Conservation (phyloP, 2,329 filamentous ascomycete species). For the Fusarium tricinctum region DNA sequence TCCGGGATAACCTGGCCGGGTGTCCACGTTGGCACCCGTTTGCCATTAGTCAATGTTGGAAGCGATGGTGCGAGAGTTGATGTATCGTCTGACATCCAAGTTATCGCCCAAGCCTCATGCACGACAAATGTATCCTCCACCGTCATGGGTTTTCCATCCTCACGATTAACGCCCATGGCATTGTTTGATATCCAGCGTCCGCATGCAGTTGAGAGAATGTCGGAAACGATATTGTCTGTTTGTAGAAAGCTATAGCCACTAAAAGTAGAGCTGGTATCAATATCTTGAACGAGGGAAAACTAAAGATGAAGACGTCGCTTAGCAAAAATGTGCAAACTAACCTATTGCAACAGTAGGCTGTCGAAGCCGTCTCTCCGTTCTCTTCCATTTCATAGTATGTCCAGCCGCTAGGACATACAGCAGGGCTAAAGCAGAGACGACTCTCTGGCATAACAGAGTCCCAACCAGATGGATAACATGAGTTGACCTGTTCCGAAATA, state of each 20-base stretch:
- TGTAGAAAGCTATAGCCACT: neutral
- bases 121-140: neutral
- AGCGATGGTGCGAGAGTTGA: neutral
- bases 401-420: neutral
- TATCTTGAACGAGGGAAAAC: neutral
- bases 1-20: neutral
- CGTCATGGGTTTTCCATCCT: neutral
- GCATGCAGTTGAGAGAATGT: neutral
- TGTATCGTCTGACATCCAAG: neutral
- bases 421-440: neutral
- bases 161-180: neutral
- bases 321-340: neutral
- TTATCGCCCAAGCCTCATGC: neutral
- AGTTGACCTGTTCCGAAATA: rapidly evolving
- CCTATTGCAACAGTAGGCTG: neutral
- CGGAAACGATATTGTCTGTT: neutral
- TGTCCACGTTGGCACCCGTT: neutral
- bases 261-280: neutral
- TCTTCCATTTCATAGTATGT: neutral
- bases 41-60: neutral
- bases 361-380: neutral
- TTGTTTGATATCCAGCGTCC: neutral
- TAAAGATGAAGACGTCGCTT: neutral
- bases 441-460: neutral
- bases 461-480: neutral